Percentiles rank a stretch among this genome's conserved stretches.
Evolutionary conservation across 164 flowering plant species (phyloP).

Genomic region (Stephania cephalantha): DNA sequence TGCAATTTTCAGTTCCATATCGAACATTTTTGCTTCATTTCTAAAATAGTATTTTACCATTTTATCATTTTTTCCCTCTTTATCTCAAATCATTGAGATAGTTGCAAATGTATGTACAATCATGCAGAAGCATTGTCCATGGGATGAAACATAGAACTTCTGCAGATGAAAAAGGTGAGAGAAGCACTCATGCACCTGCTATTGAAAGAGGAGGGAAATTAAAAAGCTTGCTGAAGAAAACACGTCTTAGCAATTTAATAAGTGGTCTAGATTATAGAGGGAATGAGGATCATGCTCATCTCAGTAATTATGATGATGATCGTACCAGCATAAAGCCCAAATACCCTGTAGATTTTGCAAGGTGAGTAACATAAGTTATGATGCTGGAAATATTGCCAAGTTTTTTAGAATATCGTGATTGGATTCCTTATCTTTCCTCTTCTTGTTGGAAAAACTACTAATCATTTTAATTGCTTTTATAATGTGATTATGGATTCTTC

Average conservation of each 20-base stretch:
- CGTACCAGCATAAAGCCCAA: conserved; percentile 25
- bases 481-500: neutral
- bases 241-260: conserved; percentile 65
- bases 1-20: neutral
- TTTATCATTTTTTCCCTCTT: neutral
- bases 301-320: conserved; percentile 27
- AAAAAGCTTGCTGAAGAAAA: conserved; percentile 61
- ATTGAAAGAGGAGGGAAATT: conserved; percentile 62
- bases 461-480: neutral
- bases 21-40: neutral
- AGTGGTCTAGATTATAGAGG: conserved; percentile 32
- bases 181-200: conserved; percentile 17
- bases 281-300: conserved; percentile 28
- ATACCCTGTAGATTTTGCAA: conserved; percentile 58
- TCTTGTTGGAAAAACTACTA: neutral
- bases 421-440: neutral
- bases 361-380: conserved; percentile 33
- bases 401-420: neutral
- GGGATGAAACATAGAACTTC: conserved; percentile 31
- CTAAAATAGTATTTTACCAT: neutral
- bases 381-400: neutral
- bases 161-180: conserved; percentile 29
- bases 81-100: neutral
- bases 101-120: neutral
- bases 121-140: conserved; percentile 45